These are phyloP conservation scores for Mortierella sp. DNA, from an alignment of 371 early-diverging fungal species.

Conservation along the genomic window DNA sequence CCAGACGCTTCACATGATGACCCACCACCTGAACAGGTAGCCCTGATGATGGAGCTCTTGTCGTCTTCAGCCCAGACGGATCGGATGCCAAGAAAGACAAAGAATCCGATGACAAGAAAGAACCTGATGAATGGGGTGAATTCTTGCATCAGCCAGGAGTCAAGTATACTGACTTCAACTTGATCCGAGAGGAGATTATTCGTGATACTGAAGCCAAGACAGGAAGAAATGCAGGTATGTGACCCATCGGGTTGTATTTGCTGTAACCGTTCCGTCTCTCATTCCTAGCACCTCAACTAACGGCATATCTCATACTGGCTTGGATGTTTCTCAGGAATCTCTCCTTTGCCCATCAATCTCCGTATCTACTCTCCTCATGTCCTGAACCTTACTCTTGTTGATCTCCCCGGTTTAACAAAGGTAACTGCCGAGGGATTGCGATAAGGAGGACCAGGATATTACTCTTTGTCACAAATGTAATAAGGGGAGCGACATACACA, in stretches of 20 bases:
- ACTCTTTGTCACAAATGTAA: not conserved
- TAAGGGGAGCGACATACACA: too few relatives aligned
- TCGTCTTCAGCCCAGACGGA: too few relatives aligned
- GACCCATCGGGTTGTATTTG: too few relatives aligned
- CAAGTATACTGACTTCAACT: constrained; percentile 91
- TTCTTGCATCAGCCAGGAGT: constrained; percentile 94
- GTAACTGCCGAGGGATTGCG: too few relatives aligned
- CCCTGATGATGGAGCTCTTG: too few relatives aligned
- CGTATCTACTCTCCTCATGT: constrained; percentile 96
- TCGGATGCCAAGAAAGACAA: constrained; percentile 13
- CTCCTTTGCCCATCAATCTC: constrained; percentile 95
- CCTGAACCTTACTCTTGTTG: constrained; percentile 96
- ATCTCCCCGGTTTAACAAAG: constrained; percentile 98
- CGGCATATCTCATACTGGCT: too few relatives aligned
- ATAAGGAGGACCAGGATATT: not conserved
- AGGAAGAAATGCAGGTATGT: constrained; percentile 85
- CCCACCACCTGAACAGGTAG: not conserved
- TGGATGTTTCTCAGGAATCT: constrained; percentile 68
- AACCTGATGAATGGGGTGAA: constrained; percentile 96
- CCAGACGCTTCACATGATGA: not conserved
- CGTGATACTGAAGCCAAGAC: constrained; percentile 94
- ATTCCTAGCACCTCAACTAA: too few relatives aligned
- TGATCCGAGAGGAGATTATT: constrained; percentile 94
- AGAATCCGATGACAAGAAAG: constrained; percentile 57
- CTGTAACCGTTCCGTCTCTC: too few relatives aligned